Percentiles rank a stretch among this genome's conserved stretches.
Evolutionary conservation across 148 eudicot species (phyloP).

Genomic region (Linanthus parryae): DNA sequence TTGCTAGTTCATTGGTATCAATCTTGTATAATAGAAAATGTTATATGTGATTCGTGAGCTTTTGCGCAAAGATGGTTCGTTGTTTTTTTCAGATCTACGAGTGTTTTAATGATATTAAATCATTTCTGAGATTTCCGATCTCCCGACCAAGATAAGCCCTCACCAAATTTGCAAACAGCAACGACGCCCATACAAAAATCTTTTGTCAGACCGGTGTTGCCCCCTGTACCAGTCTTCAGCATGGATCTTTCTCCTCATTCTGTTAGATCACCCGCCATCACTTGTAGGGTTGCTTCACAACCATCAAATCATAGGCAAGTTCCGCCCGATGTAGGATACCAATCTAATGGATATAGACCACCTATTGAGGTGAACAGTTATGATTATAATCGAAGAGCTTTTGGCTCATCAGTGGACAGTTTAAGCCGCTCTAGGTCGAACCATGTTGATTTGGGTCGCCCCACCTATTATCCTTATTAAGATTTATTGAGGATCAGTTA

Average conservation of each 20-base stretch:
- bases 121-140: too few relatives aligned
- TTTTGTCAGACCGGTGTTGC: conserved; percentile 17
- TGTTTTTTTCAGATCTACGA: too few relatives aligned
- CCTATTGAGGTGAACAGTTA: conserved; percentile 44
- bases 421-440: conserved; percentile 46
- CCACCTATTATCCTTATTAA: too few relatives aligned
- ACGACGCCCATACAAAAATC: conserved; percentile 15
- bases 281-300: conserved; percentile 32
- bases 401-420: conserved; percentile 58
- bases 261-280: conserved; percentile 30
- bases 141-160: conserved; percentile 65
- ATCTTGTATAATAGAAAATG: too few relatives aligned
- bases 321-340: conserved; percentile 44
- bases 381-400: conserved; percentile 52
- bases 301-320: conserved; percentile 33
- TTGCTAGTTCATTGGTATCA: too few relatives aligned
- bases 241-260: conserved; percentile 23
- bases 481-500: too few relatives aligned
- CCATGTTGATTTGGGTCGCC: conserved; percentile 30
- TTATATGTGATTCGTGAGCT: too few relatives aligned
- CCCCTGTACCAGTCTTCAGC: conserved; percentile 21
- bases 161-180: conserved; percentile 13
- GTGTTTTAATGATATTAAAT: too few relatives aligned
- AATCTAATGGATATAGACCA: conserved; percentile 45
- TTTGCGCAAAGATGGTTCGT: too few relatives aligned